phyloP scores from a whole-genome alignment of 2,329 filamentous ascomycete genomes.

The Trichophyton rubrum region DNA sequence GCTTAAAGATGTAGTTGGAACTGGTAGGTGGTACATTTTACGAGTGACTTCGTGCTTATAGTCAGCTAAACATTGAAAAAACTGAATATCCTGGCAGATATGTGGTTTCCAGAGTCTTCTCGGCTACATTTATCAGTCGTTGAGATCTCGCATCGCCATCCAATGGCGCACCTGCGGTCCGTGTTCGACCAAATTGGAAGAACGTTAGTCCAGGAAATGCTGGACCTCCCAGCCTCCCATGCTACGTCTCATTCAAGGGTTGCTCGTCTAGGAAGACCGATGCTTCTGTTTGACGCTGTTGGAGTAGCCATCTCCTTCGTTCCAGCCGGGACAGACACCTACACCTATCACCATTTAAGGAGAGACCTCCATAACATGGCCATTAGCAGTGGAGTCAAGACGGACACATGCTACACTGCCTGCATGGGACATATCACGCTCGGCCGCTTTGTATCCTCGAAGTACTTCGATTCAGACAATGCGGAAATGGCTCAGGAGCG shows the following conservation, averaged over 20 bases:
- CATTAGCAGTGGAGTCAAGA: slow-evolving; percentile 3
- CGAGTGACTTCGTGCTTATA: not conserved
- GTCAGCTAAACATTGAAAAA: not conserved
- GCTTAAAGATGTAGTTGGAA: slow-evolving; percentile 3
- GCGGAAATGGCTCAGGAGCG: not conserved
- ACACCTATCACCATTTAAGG: slow-evolving; percentile 9
- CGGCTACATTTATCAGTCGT: slow-evolving; percentile 8
- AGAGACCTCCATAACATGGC: slow-evolving; percentile 7
- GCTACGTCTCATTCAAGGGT: not conserved
- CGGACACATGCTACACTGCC: slow-evolving; percentile 10
- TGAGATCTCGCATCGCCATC: slow-evolving; percentile 9
- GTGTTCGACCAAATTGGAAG: slow-evolving; percentile 5
- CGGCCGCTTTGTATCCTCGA: slow-evolving; percentile 6
- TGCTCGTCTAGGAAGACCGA: slow-evolving; percentile 7
- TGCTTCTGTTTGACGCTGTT: slow-evolving; percentile 7
- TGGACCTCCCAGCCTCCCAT: slow-evolving; percentile 6
- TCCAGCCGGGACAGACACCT: not conserved
- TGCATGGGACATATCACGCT: slow-evolving; percentile 10
- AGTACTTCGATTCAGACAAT: slow-evolving; percentile 4
- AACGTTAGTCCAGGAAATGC: not conserved
- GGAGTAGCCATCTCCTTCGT: slow-evolving; percentile 8
- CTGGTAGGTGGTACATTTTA: not conserved
- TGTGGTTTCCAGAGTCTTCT: slow-evolving; percentile 9
- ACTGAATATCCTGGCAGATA: not conserved
- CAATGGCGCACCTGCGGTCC: slow-evolving; percentile 7